Percentiles rank a stretch among this genome's conserved stretches.
Conservation (phyloP, 805 yeast species). For the Teunomyces gatunensis region DNA sequence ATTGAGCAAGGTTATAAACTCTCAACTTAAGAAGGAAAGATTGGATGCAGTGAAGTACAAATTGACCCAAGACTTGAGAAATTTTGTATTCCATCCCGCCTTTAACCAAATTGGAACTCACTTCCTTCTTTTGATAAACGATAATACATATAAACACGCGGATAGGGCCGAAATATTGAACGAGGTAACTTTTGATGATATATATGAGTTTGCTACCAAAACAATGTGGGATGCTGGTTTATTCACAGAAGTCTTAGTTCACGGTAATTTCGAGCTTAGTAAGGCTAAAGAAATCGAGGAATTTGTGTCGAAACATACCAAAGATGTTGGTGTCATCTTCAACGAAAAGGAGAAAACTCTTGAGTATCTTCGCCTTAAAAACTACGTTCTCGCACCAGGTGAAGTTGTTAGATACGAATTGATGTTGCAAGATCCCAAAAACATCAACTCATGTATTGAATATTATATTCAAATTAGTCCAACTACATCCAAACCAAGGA, state of each 20-base stretch:
- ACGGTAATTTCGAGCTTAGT: conserved; percentile 63
- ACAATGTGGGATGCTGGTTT: conserved; percentile 52
- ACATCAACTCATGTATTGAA: conserved; percentile 83
- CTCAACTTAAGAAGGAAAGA: conserved; percentile 52
- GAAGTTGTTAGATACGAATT: conserved; percentile 47
- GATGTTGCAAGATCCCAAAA: conserved; percentile 58
- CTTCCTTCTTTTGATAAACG: conserved; percentile 65
- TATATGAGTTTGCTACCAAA: conserved; percentile 47
- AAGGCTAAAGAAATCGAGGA: conserved; percentile 53
- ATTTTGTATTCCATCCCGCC: conserved; percentile 72
- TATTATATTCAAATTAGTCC: conserved; percentile 67
- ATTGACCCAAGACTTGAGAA: conserved; percentile 57
- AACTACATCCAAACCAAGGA: conserved; percentile 20
- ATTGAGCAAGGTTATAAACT: conserved; percentile 49
- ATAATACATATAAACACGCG: conserved; percentile 60
- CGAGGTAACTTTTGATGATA: conserved; percentile 44
- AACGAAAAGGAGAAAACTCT: conserved; percentile 31
- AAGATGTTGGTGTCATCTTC: conserved; percentile 8
- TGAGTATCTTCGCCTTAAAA: conserved; percentile 25
- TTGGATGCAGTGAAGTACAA: conserved; percentile 69
- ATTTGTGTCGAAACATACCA: conserved; percentile 25
- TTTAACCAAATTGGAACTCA: conserved; percentile 71
- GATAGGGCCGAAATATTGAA: conserved; percentile 56
- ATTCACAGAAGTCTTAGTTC: conserved; percentile 67
- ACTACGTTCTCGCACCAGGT: conserved; percentile 40